Evolutionary conservation across 495 filamentous ascomycete genomes (phyloP).

Genomic region (Aspergillus affinis): DNA sequence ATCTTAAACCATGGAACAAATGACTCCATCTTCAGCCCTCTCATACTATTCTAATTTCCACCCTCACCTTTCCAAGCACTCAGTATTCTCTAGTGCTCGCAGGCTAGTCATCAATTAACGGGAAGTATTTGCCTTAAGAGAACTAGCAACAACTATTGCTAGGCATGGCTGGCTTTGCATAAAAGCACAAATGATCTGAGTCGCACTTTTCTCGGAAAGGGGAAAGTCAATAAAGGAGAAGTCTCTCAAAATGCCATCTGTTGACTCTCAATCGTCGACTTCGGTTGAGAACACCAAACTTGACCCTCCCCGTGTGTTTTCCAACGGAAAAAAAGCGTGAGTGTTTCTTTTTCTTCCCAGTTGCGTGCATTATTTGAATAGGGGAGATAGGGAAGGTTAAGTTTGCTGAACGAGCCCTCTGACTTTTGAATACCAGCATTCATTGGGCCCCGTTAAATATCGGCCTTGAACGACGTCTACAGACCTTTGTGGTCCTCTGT

Average conservation of each 20-base stretch:
- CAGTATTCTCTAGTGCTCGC: not conserved
- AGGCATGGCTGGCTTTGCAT: not conserved
- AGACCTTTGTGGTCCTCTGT: slow-evolving; percentile 80
- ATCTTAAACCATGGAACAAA: too few species aligned
- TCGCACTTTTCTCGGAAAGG: not conserved
- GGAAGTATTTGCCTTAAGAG: not conserved
- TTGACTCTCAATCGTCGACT: not conserved
- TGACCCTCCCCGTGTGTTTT: not conserved
- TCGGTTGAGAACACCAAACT: not conserved
- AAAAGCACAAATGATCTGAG: not conserved
- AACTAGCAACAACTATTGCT: not conserved
- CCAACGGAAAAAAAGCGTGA: not conserved
- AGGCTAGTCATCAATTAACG: not conserved
- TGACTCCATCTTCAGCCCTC: too few species aligned
- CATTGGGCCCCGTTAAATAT: slow-evolving; percentile 87
- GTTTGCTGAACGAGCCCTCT: slow-evolving; percentile 3
- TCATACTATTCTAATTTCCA: too few species aligned
- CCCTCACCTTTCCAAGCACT: too few species aligned
- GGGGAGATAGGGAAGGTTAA: not conserved
- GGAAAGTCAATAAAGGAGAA: not conserved
- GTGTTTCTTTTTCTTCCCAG: not conserved
- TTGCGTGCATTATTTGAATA: too few species aligned
- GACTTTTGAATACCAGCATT: slow-evolving; percentile 47
- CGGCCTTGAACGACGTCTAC: slow-evolving; percentile 79
- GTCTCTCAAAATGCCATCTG: not conserved